phyloP scores from a whole-genome alignment of 148 eudicot genomes.

The Polygonum maritimum region DNA sequence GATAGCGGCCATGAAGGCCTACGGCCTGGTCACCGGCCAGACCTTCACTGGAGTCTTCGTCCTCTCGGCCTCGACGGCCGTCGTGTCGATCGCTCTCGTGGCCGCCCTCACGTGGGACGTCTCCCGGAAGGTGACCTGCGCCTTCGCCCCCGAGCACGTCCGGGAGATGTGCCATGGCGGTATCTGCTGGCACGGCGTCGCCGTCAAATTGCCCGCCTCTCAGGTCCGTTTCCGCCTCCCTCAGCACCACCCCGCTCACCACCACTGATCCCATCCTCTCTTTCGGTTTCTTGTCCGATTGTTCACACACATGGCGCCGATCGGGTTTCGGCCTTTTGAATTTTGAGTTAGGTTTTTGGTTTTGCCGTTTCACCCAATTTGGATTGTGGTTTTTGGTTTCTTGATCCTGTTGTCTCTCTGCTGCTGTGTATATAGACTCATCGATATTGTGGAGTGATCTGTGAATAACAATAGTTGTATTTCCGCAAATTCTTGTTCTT shows the following conservation, averaged over 20 bases:
- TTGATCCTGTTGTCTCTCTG: too few relatives aligned
- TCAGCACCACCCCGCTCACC: constrained; percentile 15
- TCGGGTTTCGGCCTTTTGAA: background rate
- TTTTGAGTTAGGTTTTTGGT: background rate
- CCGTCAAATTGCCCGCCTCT: constrained; percentile 69
- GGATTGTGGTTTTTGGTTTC: too few relatives aligned
- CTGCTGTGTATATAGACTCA: too few relatives aligned
- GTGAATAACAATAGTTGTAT: too few relatives aligned
- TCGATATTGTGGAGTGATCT: too few relatives aligned
- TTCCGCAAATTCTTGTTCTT: too few relatives aligned
- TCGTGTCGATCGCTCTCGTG: constrained; percentile 32
- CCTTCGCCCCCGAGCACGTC: constrained; percentile 17
- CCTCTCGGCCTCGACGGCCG: constrained; percentile 41
- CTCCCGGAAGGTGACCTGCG: constrained; percentile 41
- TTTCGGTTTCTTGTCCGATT: background rate
- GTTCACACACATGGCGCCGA: background rate
- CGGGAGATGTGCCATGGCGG: constrained; percentile 54
- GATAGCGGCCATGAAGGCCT: constrained; percentile 58
- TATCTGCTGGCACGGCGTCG: constrained; percentile 92
- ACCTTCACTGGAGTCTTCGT: constrained; percentile 41
- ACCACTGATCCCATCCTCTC: too few relatives aligned
- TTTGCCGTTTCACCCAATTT: background rate
- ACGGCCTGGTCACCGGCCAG: constrained; percentile 39
- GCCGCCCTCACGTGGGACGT: constrained; percentile 67
- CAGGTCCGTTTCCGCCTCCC: constrained; percentile 59